Base-by-base conservation (phyloP, 2,329 filamentous ascomycete species). In the Fusarium gaditjirri region DNA sequence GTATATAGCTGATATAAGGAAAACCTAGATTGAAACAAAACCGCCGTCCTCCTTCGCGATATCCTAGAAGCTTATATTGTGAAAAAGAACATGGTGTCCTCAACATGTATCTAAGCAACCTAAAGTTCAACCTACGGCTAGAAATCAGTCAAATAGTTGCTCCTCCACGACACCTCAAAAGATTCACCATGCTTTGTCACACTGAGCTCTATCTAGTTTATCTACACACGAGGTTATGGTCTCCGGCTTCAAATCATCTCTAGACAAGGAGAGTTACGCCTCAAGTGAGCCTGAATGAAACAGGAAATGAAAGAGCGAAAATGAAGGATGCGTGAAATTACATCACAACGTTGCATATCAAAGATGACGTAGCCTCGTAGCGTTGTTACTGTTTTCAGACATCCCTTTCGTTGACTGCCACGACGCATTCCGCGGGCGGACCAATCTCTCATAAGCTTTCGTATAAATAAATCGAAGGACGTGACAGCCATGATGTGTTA, bases 401-500 rank as follows among this genome's bases (percentile, higher is more conserved):
- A 25, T 52, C 9, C 49, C 23, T 27, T 17, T 39, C 8, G n/a
- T 11, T 27, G 23, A n/a, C 9, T 27, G 33, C 21, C 33, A 53
- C 49, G 23, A 53, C 49, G 49, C 49, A 53, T 39, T 53, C 33
- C 49, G 49, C 49, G 49, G 49, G 23, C 33, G 23, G 23, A n/a
- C 49, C 33, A 52, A 52, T 27, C 49, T 36, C 33, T 53, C 25
- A 35, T n/a, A 53, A 38, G 23, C 49, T 53, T 27, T 53, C 33
- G 49, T 53, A 53, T 53, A 39, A 27, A 39, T n/a, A 38, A 38
- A 36, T 21, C 49, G 3, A 27, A 6, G 19, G 49, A 14, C 29
- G 16, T 49, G n/a, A 49, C 46, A 50, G 29, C 47, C 49, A 39
- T 53, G 49, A 53, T 53, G 49, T 53, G 49, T 33, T 53, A 53